phyloP scores from a whole-genome alignment of 495 filamentous ascomycete genomes.

The Astrothelium subdiscretum region DNA sequence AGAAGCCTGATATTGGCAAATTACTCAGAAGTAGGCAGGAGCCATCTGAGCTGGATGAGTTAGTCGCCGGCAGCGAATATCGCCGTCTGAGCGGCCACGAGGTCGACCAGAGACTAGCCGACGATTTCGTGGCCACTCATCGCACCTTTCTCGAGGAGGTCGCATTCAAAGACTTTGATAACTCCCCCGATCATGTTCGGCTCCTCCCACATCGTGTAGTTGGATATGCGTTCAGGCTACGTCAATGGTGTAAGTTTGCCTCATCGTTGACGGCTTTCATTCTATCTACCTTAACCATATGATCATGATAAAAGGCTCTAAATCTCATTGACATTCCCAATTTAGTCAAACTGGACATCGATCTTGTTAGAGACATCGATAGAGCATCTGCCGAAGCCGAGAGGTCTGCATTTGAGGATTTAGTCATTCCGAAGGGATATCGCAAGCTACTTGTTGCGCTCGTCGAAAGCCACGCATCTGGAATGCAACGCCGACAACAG shows the following conservation, averaged over 20 bases:
- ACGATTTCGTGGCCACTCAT: background rate
- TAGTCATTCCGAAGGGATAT: background rate
- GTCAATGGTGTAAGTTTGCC: background rate
- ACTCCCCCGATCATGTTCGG: background rate
- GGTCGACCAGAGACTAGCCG: background rate
- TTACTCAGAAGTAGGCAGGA: background rate
- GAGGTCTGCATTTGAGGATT: background rate
- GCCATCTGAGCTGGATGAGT: background rate
- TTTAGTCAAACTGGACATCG: background rate
- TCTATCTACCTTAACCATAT: background rate
- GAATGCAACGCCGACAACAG: background rate
- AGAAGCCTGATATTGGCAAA: background rate
- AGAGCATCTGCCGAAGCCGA: background rate
- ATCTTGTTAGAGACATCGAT: background rate
- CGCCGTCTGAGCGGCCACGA: background rate
- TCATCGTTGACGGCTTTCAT: background rate
- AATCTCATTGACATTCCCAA: background rate
- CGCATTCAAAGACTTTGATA: background rate
- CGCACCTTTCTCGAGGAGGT: background rate
- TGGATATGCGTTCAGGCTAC: background rate
- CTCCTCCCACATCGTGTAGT: background rate
- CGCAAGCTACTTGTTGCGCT: background rate
- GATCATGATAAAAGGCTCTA: too few relatives aligned
- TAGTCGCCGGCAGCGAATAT: background rate
- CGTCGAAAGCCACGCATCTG: background rate